Conservation (phyloP, 768 basidiomycete species). For the Boletus subparvulus region DNA sequence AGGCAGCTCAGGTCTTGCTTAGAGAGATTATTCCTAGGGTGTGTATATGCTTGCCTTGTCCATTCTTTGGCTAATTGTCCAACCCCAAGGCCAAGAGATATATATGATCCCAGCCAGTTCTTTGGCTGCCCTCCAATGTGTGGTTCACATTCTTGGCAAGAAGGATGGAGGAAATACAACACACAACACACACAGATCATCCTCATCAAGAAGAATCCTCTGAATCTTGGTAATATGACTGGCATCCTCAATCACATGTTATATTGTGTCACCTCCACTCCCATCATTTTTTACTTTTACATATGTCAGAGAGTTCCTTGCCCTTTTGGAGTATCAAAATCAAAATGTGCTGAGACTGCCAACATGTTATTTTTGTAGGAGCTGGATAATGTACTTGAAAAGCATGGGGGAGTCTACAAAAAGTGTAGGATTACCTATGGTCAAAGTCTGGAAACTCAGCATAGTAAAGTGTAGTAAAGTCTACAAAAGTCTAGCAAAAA, state of each 20-base stretch:
- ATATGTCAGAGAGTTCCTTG: constrained; percentile 4
- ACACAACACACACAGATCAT: background rate
- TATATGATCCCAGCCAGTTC: background rate
- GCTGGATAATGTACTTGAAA: too few relatives aligned
- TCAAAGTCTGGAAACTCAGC: too few relatives aligned
- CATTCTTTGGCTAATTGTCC: background rate
- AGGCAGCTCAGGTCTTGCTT: constrained; percentile 1
- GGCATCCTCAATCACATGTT: constrained; percentile 11
- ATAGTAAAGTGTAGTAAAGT: too few relatives aligned
- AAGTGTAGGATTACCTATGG: too few relatives aligned
- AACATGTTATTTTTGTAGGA: background rate
- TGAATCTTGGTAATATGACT: constrained; percentile 8
- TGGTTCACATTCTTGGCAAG: constrained; percentile 2
- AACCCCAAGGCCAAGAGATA: background rate
- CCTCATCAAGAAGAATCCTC: background rate
- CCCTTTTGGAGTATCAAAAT: background rate
- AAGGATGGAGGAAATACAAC: background rate
- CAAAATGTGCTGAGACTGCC: background rate
- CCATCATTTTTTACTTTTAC: constrained; percentile 1
- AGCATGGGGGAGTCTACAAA: too few relatives aligned
- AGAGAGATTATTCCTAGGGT: background rate
- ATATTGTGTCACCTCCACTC: background rate
- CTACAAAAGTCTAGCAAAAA: too few relatives aligned
- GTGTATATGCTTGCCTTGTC: too few relatives aligned
- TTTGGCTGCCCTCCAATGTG: constrained; percentile 1